Evolutionary conservation across 331 rosid species (phyloP).

Genomic region (Phaseolus coccineus): DNA sequence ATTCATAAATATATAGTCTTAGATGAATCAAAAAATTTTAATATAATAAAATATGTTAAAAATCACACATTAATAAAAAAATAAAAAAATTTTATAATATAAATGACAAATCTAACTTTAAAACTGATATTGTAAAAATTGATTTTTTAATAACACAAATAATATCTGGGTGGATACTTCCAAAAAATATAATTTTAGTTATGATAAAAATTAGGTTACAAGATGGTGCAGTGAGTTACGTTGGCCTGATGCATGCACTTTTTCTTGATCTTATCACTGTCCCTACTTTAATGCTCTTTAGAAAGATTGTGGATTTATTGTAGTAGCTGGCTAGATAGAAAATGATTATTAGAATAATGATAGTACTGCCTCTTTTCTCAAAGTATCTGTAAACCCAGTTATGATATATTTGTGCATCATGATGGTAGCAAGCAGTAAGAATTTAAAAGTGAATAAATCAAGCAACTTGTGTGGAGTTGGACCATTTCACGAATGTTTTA

Average conservation of each 20-base stretch:
- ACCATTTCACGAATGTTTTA: neutral
- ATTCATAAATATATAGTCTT: too few species aligned
- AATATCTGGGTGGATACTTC: conserved; percentile 11
- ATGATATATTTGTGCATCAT: conserved; percentile 34
- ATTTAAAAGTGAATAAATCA: neutral
- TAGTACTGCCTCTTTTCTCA: neutral
- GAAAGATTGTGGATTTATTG: conserved; percentile 25
- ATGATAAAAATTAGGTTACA: conserved; percentile 13
- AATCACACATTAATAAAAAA: too few species aligned
- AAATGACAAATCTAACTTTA: too few species aligned
- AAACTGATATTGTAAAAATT: too few species aligned
- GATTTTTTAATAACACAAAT: too few species aligned
- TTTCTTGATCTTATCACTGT: neutral
- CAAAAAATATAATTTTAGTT: neutral
- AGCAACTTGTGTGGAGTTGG: conserved; percentile 16
- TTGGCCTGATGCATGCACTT: conserved; percentile 49
- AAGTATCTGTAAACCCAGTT: neutral
- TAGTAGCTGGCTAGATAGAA: conserved; percentile 18
- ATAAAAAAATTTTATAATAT: too few species aligned
- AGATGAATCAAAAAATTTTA: too few species aligned
- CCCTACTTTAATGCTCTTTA: neutral
- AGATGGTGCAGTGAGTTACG: conserved; percentile 40
- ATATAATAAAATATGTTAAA: too few species aligned
- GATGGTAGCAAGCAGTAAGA: conserved; percentile 36
- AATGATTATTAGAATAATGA: conserved; percentile 17